Evolutionary conservation across 441 rosid species (phyloP).

Genomic region (Corymbia calophylla): DNA sequence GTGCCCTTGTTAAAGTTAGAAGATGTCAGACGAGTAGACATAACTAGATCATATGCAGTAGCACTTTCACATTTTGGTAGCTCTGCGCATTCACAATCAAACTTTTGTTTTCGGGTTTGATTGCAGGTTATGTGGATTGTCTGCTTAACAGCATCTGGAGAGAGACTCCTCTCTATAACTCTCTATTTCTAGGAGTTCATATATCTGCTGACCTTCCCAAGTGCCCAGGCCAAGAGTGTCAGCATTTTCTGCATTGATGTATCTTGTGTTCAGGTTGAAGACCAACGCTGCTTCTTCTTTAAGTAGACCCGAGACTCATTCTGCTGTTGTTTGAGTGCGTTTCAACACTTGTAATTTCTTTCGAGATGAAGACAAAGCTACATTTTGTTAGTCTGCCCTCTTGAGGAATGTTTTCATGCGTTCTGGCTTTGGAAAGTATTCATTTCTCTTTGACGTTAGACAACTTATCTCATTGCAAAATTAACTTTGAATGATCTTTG

Average conservation of each 20-base stretch:
- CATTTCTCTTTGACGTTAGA: neutral
- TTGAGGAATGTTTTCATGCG: neutral
- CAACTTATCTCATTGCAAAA: neutral
- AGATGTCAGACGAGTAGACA: neutral
- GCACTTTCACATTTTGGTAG: neutral
- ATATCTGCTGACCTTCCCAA: neutral
- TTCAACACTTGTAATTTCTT: neutral
- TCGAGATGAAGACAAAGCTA: neutral
- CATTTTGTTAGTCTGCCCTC: neutral
- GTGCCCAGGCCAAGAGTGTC: neutral
- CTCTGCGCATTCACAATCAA: neutral
- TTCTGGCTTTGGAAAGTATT: neutral
- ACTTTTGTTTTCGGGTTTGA: neutral
- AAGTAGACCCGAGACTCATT: neutral
- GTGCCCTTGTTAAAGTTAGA: neutral
- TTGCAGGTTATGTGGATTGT: neutral
- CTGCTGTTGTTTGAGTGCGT: neutral
- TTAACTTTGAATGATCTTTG: neutral
- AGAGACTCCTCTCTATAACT: neutral
- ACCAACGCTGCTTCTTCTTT: neutral
- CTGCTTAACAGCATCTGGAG: neutral
- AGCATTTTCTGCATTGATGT: neutral
- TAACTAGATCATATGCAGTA: neutral
- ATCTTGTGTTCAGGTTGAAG: neutral
- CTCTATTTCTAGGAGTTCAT: neutral